A percentile compares a stretch with the other conserved stretches of the same genome.
These are phyloP conservation scores for Xylariaceae sp. DNA, from an alignment of 2,329 filamentous ascomycete species.

Conservation along the genomic window DNA sequence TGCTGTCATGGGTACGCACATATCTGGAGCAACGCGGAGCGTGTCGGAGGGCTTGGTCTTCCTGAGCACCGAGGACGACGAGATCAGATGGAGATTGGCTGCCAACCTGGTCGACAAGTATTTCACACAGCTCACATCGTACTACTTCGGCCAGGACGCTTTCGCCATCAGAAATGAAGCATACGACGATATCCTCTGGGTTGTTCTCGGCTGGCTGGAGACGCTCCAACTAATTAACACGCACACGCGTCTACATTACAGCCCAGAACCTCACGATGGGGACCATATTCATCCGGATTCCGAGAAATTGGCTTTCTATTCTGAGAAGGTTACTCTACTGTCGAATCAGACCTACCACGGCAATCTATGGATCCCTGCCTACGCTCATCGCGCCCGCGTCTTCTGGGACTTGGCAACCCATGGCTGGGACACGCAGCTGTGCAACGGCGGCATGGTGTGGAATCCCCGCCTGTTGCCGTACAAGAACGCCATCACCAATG, in stretches of 20 bases:
- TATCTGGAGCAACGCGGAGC: conserved; percentile 66
- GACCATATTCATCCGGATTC: too few species aligned
- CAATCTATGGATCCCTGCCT: conserved; percentile 63
- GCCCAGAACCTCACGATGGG: too few species aligned
- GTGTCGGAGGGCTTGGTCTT: conserved; percentile 51
- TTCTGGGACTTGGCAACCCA: conserved; percentile 76
- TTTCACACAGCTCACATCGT: conserved; percentile 68
- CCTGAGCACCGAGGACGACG: conserved; percentile 23
- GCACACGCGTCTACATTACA: conserved; percentile 60
- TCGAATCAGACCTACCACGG: conserved; percentile 62
- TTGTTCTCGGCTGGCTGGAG: conserved; percentile 86
- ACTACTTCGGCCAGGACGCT: conserved; percentile 81
- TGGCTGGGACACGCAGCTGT: conserved; percentile 78
- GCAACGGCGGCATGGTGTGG: conserved; percentile 86
- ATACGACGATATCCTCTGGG: conserved; percentile 93
- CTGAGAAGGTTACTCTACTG: conserved; percentile 10
- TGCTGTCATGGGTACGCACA: conserved; percentile 72
- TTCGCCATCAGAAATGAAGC: conserved; percentile 66
- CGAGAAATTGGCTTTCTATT: too few species aligned
- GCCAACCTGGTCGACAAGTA: conserved; percentile 79
- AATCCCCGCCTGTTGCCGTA: conserved; percentile 73
- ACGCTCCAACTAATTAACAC: conserved; percentile 65
- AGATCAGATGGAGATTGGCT: conserved; percentile 40
- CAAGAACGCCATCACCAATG: conserved; percentile 95
- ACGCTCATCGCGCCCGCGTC: conserved; percentile 72